Base-by-base conservation (phyloP, 495 filamentous ascomycete genomes). In the Poronia punctata region DNA sequence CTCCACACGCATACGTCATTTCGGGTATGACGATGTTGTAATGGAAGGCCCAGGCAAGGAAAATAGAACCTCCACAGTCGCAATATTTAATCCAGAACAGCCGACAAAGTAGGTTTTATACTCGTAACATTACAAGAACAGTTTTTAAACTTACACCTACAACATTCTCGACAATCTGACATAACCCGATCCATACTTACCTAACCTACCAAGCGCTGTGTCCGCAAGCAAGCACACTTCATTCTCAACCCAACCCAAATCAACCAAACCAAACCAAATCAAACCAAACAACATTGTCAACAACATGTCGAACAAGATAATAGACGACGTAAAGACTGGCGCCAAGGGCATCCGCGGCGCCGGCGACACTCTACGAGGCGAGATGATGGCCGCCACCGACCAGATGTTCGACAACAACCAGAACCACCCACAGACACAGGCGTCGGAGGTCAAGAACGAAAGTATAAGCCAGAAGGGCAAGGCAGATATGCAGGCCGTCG, bases 241-340 rank as follows among this genome's bases (percentile, higher is more conserved):
- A 5, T 29, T 11, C 26, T 29, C 10, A 29, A 29, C 4, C 4
- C 26, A 4, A 11, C 26, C 3, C 26, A 9, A 25, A 8, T 3
- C n/a, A 30, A 28, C 9, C 16, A 34, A 19, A 41, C 33, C 40
- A 39, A 47, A 38, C 28, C 40, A 19, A 9, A n/a, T 22, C 10
- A 18, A 36, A 46, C 42, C 36, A 37, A 43, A 50, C n/a, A n/a
- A n/a, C n/a, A n/a, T n/a, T n/a, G n/a, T n/a, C n/a, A 10, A 20
- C 38, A 34, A 8, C 10, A 54, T 57, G 54, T 52, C 45, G 4
- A 43, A 16, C 35, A 52, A 43, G 24, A 43, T 57, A 21, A 31
- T 57, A n/a, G 40, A 54, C 12, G 51, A 57, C 34, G 36, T 58
- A 18, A 52, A 52, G 31, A 58, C 54, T 21, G 37, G 48, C 22